phyloP scores from a whole-genome alignment of 768 basidiomycete species.

The Suillus variegatus region DNA sequence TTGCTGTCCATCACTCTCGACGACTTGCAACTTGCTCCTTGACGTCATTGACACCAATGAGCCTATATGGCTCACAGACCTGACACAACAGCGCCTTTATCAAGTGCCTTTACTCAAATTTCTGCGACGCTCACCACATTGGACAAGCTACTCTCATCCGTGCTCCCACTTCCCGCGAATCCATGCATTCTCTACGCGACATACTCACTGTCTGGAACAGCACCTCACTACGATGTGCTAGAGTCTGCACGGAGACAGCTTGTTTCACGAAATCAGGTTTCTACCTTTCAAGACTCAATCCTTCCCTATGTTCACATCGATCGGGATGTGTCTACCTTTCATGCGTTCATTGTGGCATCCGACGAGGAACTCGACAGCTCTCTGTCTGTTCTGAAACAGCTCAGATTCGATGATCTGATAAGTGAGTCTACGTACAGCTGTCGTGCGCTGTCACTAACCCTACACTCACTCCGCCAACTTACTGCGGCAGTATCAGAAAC shows the following conservation, averaged over 20 bases:
- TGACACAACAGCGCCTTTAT: slow-evolving; percentile 20
- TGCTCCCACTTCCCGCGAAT: slow-evolving; percentile 45
- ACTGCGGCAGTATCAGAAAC: slow-evolving; percentile 40
- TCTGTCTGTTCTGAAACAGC: slow-evolving; percentile 33
- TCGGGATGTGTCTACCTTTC: slow-evolving; percentile 45
- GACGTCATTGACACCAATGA: neutral
- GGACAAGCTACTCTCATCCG: slow-evolving; percentile 47
- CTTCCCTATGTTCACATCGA: slow-evolving; percentile 52
- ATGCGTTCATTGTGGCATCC: slow-evolving; percentile 58
- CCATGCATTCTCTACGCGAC: slow-evolving; percentile 47
- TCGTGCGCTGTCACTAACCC: slow-evolving; percentile 12
- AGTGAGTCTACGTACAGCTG: slow-evolving; percentile 40
- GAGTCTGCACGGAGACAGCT: slow-evolving; percentile 58
- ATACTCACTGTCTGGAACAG: slow-evolving; percentile 37
- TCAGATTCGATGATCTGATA: slow-evolving; percentile 51
- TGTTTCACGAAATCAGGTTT: slow-evolving; percentile 37
- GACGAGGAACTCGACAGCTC: slow-evolving; percentile 31
- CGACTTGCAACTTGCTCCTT: neutral
- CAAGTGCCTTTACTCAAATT: slow-evolving; percentile 19
- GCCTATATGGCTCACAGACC: slow-evolving; percentile 32
- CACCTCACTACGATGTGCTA: slow-evolving; percentile 40
- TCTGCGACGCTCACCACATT: slow-evolving; percentile 35
- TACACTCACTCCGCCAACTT: neutral
- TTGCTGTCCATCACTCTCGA: slow-evolving; percentile 2
- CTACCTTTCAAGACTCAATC: slow-evolving; percentile 48